A percentile compares a stretch with the other conserved stretches of the same genome.
phyloP scores from a whole-genome alignment of 768 basidiomycete species.

The Baorangia bicolor region DNA sequence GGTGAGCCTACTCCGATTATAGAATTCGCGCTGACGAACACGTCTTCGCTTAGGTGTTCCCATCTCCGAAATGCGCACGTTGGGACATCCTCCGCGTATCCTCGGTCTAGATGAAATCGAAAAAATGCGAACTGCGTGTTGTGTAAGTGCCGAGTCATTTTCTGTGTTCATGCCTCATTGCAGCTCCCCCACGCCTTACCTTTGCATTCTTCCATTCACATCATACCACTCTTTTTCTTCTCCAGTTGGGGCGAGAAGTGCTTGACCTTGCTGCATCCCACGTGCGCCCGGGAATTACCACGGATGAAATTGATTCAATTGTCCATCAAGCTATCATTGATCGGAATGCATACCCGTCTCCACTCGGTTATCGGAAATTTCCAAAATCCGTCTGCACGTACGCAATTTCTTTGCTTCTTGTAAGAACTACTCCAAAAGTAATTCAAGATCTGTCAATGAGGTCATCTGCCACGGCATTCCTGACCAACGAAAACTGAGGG shows the following conservation, averaged over 20 bases:
- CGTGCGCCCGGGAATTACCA: conserved; percentile 89
- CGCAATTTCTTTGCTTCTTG: conserved; percentile 32
- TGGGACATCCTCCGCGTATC: conserved; percentile 63
- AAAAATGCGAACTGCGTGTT: conserved; percentile 85
- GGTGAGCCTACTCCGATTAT: conserved; percentile 42
- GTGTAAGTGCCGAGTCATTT: conserved; percentile 50
- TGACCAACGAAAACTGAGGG: conserved; percentile 75
- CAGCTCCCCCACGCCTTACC: neutral
- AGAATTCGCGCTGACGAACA: neutral
- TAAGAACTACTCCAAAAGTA: neutral
- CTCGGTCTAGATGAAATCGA: conserved; percentile 75
- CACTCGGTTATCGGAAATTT: conserved; percentile 86
- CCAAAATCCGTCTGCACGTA: conserved; percentile 98
- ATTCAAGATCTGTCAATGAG: conserved; percentile 82
- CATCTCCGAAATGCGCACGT: conserved; percentile 52
- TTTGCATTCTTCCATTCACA: conserved; percentile 1
- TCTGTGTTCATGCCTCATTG: neutral
- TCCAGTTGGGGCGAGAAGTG: conserved; percentile 86
- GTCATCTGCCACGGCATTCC: conserved; percentile 98
- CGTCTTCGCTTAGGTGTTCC: conserved; percentile 49
- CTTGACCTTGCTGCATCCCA: conserved; percentile 87
- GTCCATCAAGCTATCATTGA: conserved; percentile 92
- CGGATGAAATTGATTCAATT: conserved; percentile 91
- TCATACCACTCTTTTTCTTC: neutral
- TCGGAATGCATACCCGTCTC: conserved; percentile 90